phyloP scores from a whole-genome alignment of 2,329 filamentous ascomycete species.

The Clarireedia homoeocarpa region DNA sequence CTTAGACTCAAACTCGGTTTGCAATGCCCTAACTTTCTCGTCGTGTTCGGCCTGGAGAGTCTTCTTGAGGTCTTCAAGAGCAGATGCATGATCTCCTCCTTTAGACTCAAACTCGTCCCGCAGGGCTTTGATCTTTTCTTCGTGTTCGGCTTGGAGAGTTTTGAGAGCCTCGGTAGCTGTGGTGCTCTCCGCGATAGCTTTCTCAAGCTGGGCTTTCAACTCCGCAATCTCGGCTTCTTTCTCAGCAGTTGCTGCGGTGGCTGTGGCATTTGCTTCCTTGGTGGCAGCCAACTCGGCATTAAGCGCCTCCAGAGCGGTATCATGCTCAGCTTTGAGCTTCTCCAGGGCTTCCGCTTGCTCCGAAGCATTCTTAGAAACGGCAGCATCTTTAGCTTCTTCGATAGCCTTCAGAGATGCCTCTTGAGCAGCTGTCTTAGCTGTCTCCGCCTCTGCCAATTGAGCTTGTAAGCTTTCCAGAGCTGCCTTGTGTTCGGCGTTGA shows the following conservation, averaged over 20 bases:
- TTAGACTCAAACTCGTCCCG: slow-evolving; percentile 42
- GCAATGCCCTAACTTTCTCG: slow-evolving; percentile 40
- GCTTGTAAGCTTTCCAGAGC: slow-evolving; percentile 23
- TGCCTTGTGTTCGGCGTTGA: slow-evolving; percentile 22
- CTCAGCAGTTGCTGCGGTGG: slow-evolving; percentile 27
- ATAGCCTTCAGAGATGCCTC: slow-evolving; percentile 25
- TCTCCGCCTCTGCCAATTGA: slow-evolving; percentile 24
- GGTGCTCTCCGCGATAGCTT: slow-evolving; percentile 25
- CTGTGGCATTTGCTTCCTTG: slow-evolving; percentile 37
- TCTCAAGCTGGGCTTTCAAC: slow-evolving; percentile 35
- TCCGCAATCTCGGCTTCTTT: slow-evolving; percentile 29
- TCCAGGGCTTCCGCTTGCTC: slow-evolving; percentile 35
- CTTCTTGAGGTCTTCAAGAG: slow-evolving; percentile 41
- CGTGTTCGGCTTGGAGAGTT: slow-evolving; percentile 43
- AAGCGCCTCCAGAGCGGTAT: slow-evolving; percentile 19
- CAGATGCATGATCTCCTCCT: slow-evolving; percentile 15
- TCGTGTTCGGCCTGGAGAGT: slow-evolving; percentile 44
- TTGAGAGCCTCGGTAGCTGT: slow-evolving; percentile 12
- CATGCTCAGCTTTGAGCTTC: slow-evolving; percentile 31
- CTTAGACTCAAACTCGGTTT: slow-evolving; percentile 41
- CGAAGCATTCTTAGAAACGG: slow-evolving; percentile 19
- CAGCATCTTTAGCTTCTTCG: slow-evolving; percentile 25
- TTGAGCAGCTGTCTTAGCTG: slow-evolving; percentile 16
- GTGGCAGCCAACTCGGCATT: slow-evolving; percentile 38
- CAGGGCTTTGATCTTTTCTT: slow-evolving; percentile 41